A percentile compares a stretch with the other conserved stretches of the same genome.
phyloP scores from a whole-genome alignment of 768 basidiomycete species.

The Kondoa subrosea region DNA sequence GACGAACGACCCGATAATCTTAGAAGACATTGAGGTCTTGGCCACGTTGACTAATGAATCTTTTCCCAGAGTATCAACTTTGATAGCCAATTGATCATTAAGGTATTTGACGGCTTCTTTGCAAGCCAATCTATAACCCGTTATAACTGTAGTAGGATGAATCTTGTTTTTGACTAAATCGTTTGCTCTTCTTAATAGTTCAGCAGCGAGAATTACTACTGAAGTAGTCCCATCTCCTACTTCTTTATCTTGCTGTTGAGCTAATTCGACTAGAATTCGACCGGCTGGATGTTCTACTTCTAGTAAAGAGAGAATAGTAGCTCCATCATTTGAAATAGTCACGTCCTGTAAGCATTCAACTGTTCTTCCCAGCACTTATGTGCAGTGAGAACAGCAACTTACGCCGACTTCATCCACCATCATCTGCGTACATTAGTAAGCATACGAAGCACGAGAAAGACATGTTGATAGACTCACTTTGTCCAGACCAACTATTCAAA shows the following conservation, averaged over 20 bases:
- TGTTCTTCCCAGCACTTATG: slow-evolving; percentile 5
- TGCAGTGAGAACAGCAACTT: background rate
- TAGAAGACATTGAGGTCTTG: slow-evolving; percentile 97
- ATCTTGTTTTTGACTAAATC: slow-evolving; percentile 96
- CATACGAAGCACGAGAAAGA: slow-evolving; percentile 39
- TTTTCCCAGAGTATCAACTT: slow-evolving; percentile 76
- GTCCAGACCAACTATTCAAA: background rate
- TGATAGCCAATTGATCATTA: slow-evolving; percentile 90
- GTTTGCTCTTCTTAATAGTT: slow-evolving; percentile 84
- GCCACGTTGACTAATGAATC: slow-evolving; percentile 89
- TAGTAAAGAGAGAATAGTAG: slow-evolving; percentile 86
- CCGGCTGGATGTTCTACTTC: slow-evolving; percentile 95
- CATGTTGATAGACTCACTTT: slow-evolving; percentile 9
- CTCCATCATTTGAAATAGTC: slow-evolving; percentile 98
- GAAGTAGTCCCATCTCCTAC: slow-evolving; percentile 98
- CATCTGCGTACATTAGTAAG: slow-evolving; percentile 91
- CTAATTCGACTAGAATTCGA: slow-evolving; percentile 90
- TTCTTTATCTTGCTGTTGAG: slow-evolving; percentile 98
- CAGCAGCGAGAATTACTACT: slow-evolving; percentile 95
- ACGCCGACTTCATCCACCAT: slow-evolving; percentile 18
- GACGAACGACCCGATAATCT: slow-evolving; percentile 80
- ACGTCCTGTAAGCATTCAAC: slow-evolving; percentile 43
- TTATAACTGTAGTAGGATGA: slow-evolving; percentile 97
- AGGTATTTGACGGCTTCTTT: slow-evolving; percentile 94
- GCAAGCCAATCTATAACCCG: slow-evolving; percentile 90